Conservation (phyloP, 257 asterid genomes). For the Thymus quinquecostatus region DNA sequence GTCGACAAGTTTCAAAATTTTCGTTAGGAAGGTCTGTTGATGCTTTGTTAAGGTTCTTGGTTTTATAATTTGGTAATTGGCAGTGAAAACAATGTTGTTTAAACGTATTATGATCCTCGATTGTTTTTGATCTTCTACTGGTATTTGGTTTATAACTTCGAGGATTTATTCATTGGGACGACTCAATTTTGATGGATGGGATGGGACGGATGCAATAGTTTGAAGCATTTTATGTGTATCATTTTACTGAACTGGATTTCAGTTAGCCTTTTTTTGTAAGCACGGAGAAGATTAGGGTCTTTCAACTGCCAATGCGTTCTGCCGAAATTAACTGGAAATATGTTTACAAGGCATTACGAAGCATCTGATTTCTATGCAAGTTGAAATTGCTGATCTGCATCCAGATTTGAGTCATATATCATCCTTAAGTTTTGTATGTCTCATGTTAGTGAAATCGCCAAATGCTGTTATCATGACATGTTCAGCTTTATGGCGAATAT, state of each 20-base stretch:
- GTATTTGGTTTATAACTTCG: neutral
- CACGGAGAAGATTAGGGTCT: neutral
- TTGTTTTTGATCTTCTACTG: neutral
- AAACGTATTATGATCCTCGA: neutral
- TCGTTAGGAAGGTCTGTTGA: constrained; percentile 28
- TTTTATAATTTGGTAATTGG: constrained; percentile 20
- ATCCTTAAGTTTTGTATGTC: neutral
- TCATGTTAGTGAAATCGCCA: neutral
- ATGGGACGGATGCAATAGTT: constrained; percentile 1
- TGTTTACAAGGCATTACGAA: neutral
- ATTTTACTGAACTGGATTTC: constrained; percentile 1
- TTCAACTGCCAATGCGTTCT: neutral
- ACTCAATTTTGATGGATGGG: neutral
- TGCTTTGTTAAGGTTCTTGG: constrained; percentile 11
- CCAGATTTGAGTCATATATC: neutral
- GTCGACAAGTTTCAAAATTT: constrained; percentile 20
- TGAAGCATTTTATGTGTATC: constrained; percentile 18
- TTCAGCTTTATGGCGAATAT: constrained; percentile 18
- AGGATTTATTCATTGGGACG: neutral
- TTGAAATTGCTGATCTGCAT: neutral
- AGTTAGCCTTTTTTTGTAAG: neutral
- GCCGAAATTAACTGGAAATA: neutral
- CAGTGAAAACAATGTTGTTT: constrained; percentile 9
- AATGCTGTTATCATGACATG: neutral
- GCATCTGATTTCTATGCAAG: neutral